phyloP scores from a whole-genome alignment of 495 filamentous ascomycete genomes.

The Lophiostoma macrostomum region DNA sequence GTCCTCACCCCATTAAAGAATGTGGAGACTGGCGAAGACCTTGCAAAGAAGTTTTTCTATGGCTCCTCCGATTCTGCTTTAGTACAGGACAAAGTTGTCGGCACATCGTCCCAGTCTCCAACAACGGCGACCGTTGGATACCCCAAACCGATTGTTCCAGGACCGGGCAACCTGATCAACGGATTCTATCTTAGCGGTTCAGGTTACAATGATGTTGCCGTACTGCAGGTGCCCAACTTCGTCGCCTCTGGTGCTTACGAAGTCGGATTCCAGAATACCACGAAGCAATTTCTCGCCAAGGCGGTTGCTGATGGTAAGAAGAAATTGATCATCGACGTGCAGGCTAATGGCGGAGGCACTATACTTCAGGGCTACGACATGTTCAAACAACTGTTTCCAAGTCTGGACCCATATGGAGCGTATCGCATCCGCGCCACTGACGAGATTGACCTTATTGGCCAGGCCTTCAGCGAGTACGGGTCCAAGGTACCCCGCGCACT shows the following conservation, averaged over 20 bases:
- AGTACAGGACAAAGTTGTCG: neutral
- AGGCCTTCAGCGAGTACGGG: constrained; percentile 40
- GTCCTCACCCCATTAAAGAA: constrained; percentile 9
- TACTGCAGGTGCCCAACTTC: constrained; percentile 40
- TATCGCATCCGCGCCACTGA: constrained; percentile 48
- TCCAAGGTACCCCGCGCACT: constrained; percentile 11
- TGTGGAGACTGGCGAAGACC: constrained; percentile 20
- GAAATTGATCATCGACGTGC: constrained; percentile 40
- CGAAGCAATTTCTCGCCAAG: constrained; percentile 41
- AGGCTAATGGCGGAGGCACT: constrained; percentile 39
- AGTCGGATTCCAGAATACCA: constrained; percentile 42
- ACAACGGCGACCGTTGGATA: too few relatives aligned
- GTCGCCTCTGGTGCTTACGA: constrained; percentile 23
- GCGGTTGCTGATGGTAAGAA: constrained; percentile 40
- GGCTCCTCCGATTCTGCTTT: neutral
- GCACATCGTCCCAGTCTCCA: too few relatives aligned
- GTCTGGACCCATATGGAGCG: constrained; percentile 45
- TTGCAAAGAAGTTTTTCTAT: constrained; percentile 16
- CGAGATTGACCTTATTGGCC: constrained; percentile 45
- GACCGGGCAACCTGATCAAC: constrained; percentile 41
- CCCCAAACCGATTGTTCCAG: constrained; percentile 47
- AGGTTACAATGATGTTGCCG: constrained; percentile 48
- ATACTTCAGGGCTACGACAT: constrained; percentile 45
- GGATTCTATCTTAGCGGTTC: constrained; percentile 51
- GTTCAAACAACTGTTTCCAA: constrained; percentile 45